Conservation (phyloP, 768 basidiomycete genomes). For the Fomitopsis serialis region DNA sequence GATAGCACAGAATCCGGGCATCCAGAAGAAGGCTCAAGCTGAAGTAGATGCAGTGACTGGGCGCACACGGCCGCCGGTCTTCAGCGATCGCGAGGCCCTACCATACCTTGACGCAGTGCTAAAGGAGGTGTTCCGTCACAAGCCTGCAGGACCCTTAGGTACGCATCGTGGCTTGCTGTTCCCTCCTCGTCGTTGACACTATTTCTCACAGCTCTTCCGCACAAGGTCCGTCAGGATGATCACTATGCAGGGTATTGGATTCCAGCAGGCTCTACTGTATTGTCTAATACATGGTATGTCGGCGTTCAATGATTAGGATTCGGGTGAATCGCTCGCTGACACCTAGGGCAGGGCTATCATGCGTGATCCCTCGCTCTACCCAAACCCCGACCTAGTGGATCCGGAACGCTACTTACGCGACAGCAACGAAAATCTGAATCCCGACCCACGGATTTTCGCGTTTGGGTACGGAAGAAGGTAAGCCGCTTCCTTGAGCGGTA, state of each 20-base stretch:
- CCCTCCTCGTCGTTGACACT: neutral
- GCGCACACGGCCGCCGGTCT: neutral
- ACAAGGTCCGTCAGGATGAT: conserved; percentile 35
- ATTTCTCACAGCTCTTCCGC: neutral
- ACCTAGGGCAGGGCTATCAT: conserved; percentile 27
- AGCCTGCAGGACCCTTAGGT: conserved; percentile 20
- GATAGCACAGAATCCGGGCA: conserved; percentile 26
- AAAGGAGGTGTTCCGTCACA: conserved; percentile 22
- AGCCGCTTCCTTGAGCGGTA: neutral
- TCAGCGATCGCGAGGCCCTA: neutral
- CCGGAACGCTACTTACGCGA: conserved; percentile 35
- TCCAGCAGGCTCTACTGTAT: conserved; percentile 50
- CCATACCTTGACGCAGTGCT: conserved; percentile 14
- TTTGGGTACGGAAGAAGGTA: conserved; percentile 4
- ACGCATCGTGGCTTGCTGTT: neutral
- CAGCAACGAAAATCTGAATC: neutral
- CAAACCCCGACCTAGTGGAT: conserved; percentile 33
- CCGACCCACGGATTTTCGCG: neutral
- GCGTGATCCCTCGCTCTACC: conserved; percentile 32
- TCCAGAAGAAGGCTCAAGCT: conserved; percentile 20
- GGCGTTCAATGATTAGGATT: too few relatives aligned
- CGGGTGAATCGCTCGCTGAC: neutral
- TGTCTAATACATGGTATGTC: conserved; percentile 46
- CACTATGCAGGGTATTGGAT: conserved; percentile 49
- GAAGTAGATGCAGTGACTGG: conserved; percentile 24